Percentiles rank a stretch among this genome's conserved stretches.
Evolutionary conservation across 768 basidiomycete genomes (phyloP).

Genomic region (Lactarius pseudohatsudake): DNA sequence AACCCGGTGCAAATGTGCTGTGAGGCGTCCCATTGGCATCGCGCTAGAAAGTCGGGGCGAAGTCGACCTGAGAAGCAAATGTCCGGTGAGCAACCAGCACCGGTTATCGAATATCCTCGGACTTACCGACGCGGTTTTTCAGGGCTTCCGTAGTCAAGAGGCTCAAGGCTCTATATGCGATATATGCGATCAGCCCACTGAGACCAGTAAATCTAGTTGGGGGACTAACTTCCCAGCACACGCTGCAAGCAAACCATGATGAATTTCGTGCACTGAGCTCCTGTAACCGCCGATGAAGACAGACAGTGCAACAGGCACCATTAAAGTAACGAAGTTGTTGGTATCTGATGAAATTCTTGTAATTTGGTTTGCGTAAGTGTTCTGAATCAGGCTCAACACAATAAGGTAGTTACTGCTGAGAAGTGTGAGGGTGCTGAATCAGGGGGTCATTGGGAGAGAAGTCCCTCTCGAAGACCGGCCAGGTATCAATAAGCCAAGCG

Average conservation of each 20-base stretch:
- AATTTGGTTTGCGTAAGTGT: constrained; percentile 9
- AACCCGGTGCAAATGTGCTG: constrained; percentile 57
- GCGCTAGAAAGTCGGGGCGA: constrained; percentile 64
- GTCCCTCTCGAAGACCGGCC: constrained; percentile 35
- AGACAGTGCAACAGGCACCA: constrained; percentile 47
- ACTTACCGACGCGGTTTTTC: constrained; percentile 59
- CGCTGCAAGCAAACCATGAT: constrained; percentile 58
- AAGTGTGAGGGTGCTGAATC: constrained; percentile 41
- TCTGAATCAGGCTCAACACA: neutral
- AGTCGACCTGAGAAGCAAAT: constrained; percentile 41
- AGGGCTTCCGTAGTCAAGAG: constrained; percentile 49
- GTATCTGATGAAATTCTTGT: constrained; percentile 48
- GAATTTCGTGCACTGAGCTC: constrained; percentile 50
- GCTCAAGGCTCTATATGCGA: constrained; percentile 43
- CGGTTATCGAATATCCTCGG: neutral
- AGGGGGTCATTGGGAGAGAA: constrained; percentile 45
- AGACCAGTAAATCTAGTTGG: constrained; percentile 18
- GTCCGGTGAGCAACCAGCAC: neutral
- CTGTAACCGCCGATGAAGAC: constrained; percentile 40
- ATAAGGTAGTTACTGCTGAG: constrained; percentile 20
- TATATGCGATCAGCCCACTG: constrained; percentile 29
- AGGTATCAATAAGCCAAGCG: constrained; percentile 39
- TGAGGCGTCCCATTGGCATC: constrained; percentile 59
- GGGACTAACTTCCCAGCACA: constrained; percentile 39
- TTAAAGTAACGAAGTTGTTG: constrained; percentile 49